These are phyloP conservation scores for Lotmaria passim DNA, from an alignment of 208 protist genomes.

Conservation along the genomic window DNA sequence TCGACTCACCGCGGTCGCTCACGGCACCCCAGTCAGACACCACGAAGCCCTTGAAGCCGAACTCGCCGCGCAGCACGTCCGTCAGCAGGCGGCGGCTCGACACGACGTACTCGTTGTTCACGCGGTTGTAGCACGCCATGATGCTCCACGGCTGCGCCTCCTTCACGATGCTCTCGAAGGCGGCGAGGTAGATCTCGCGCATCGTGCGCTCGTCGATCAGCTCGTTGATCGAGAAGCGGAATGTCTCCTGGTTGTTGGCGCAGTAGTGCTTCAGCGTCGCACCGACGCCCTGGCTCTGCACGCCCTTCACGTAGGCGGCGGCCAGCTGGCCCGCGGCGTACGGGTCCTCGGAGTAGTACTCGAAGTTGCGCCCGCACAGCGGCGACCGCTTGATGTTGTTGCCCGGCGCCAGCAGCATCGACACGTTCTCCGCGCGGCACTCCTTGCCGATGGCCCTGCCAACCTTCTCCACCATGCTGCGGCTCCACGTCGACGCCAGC, in stretches of 20 bases:
- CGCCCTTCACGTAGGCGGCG: slow-evolving; percentile 25
- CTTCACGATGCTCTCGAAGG: slow-evolving; percentile 39
- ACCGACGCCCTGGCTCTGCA: slow-evolving; percentile 36
- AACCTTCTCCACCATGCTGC: neutral
- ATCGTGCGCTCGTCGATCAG: slow-evolving; percentile 48
- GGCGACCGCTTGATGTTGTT: slow-evolving; percentile 34
- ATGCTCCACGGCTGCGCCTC: slow-evolving; percentile 23
- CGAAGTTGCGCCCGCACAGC: slow-evolving; percentile 47
- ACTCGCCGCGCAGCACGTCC: slow-evolving; percentile 44
- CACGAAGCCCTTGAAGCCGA: slow-evolving; percentile 60
- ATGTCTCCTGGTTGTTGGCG: slow-evolving; percentile 47
- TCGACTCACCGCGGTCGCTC: slow-evolving; percentile 36
- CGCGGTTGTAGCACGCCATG: slow-evolving; percentile 49
- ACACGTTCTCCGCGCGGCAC: slow-evolving; percentile 17
- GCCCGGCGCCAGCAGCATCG: slow-evolving; percentile 20
- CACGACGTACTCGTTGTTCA: slow-evolving; percentile 43
- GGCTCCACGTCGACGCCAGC: slow-evolving; percentile 33
- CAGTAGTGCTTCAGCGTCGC: slow-evolving; percentile 49
- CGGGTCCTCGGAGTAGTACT: slow-evolving; percentile 57
- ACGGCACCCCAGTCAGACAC: slow-evolving; percentile 64
- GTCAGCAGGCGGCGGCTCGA: slow-evolving; percentile 40
- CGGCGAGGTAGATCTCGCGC: slow-evolving; percentile 46
- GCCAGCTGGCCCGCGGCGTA: slow-evolving; percentile 22
- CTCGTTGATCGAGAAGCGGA: slow-evolving; percentile 17
- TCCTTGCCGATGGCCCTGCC: slow-evolving; percentile 14